Evolutionary conservation across 2,329 filamentous ascomycete species (phyloP).

Genomic region (Didymellaceae sp.): DNA sequence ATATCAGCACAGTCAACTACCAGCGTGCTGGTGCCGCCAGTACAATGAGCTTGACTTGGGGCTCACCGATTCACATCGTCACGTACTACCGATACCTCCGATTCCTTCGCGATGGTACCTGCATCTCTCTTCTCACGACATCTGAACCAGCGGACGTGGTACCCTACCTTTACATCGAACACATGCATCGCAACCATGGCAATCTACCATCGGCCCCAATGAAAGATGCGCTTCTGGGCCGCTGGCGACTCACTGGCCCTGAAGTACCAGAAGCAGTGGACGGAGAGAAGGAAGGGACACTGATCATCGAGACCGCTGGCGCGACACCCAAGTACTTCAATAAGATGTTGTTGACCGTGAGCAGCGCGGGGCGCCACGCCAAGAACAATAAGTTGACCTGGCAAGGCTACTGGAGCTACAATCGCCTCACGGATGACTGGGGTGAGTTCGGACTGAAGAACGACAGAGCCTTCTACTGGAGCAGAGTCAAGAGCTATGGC

Average conservation of each 20-base stretch:
- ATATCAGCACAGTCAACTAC: constrained; percentile 97
- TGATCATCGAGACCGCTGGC: constrained; percentile 88
- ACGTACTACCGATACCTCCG: constrained; percentile 98
- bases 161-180: constrained; percentile 77
- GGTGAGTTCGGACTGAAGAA: constrained; percentile 75
- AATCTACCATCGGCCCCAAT: constrained; percentile 63
- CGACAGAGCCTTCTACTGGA: constrained; percentile 67
- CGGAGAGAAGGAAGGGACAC: constrained; percentile 41
- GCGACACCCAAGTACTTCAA: constrained; percentile 81
- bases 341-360: constrained; percentile 77
- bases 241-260: constrained; percentile 69
- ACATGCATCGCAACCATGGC: constrained; percentile 59
- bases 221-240: constrained; percentile 69
- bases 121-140: constrained; percentile 80
- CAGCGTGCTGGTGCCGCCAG: constrained; percentile 79
- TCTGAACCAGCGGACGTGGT: constrained; percentile 86
- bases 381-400: constrained; percentile 88
- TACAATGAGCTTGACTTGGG: constrained; percentile 75
- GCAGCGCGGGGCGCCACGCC: constrained; percentile 63
- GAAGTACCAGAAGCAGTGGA: constrained; percentile 17
- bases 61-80: constrained; percentile 86
- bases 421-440: constrained; percentile 88
- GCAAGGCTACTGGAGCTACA: constrained; percentile 92
- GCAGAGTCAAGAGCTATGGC: constrained; percentile 66
- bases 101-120: constrained; percentile 89